Base-by-base conservation (phyloP, 257 asterid genomes). In the Solanum paucissectum region DNA sequence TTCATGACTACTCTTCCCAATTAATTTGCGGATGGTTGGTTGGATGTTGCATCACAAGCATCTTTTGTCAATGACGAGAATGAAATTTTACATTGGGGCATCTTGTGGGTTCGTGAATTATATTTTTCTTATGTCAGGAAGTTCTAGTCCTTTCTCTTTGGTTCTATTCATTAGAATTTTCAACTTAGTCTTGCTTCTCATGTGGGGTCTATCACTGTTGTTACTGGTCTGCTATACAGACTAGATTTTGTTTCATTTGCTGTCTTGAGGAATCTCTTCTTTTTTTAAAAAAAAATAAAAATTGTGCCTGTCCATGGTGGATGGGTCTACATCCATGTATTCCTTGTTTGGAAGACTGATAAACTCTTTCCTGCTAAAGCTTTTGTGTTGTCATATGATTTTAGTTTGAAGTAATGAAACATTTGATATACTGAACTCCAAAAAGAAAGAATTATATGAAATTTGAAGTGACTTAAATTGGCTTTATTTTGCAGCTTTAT, bases 401-500 rank as follows among this genome's bases (percentile, higher is more conserved):
- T 75, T 37, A 37, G 55, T 75, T 74, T 75, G 83, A 75, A 37
- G 32, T 75, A 72, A 73, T 34, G 82, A 9, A 20, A 73, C 82
- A 73, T 73, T 34, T 73, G 49, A 9, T 34, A 36, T 36, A 36
- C n/a, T 73, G 9, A 34, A 73, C 46, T 16, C 40, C 42, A 7
- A 71, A 71, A 32, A 71, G 25, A 71, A 71, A 33, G 13, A 71
- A 71, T 16, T 32, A 71, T 33, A 21, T 73, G 82, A 73, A 73
- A 73, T 18, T 73, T 27, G 29, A 20, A 73, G 82, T 73, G 55
- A 23, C 83, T 75, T 21, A 85, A 38, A 66, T 23, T 60, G 82
- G 83, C 52, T 83, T 87, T 37, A 86, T 49, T 40, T 36, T 92
- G 94, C 96, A 96, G 98, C 98, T 96, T 87, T 92, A 92, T 72